Conservation (phyloP, 441 rosid species). For the Omphalea diandra region DNA sequence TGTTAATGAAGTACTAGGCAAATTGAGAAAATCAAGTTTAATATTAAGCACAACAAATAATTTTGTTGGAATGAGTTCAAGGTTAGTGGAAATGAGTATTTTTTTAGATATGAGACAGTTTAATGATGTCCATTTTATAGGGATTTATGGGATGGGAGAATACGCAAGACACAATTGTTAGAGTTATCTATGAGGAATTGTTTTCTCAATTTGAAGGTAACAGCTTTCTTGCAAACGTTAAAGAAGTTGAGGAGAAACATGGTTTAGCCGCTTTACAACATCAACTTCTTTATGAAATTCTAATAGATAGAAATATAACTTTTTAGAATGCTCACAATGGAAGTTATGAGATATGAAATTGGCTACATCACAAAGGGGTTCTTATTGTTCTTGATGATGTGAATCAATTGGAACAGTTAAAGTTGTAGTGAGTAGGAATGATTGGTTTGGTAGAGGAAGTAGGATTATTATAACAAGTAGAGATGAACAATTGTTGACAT, state of each 20-base stretch:
- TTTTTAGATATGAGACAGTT: background rate
- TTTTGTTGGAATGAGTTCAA: conserved; percentile 14
- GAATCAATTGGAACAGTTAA: background rate
- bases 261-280: background rate
- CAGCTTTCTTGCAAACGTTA: no score
- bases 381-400: conserved; percentile 22
- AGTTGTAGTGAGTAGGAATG: conserved; percentile 3
- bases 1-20: conserved; percentile 18
- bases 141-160: conserved; percentile 15
- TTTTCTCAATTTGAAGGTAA: conserved; percentile 2
- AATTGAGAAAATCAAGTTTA: conserved; percentile 13
- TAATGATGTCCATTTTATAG: background rate
- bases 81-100: conserved; percentile 3
- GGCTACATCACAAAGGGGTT: background rate
- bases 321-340: background rate
- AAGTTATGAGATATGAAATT: background rate
- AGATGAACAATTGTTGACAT: conserved; percentile 14
- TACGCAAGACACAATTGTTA: conserved; percentile 13
- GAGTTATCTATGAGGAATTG: conserved; percentile 4
- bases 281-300: background rate
- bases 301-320: background rate
- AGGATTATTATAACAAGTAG: conserved; percentile 15
- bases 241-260: conserved; percentile 1
- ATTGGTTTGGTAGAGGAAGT: conserved; percentile 22
- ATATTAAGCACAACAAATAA: conserved; percentile 1